phyloP scores from a whole-genome alignment of 768 basidiomycete genomes.

The Mycena epipterygia region DNA sequence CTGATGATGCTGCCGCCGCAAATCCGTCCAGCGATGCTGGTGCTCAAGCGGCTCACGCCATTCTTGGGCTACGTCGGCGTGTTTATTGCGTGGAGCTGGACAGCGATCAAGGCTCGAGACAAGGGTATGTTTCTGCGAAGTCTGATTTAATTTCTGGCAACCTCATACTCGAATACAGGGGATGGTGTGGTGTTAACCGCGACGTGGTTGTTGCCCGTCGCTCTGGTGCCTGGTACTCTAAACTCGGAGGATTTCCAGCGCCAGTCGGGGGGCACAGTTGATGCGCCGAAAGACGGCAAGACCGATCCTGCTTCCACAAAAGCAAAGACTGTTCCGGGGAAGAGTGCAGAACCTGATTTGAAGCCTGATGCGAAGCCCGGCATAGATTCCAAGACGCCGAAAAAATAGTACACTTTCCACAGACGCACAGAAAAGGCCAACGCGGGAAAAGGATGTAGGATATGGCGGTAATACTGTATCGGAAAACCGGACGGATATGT shows the following conservation, averaged over 20 bases:
- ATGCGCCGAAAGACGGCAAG: not conserved
- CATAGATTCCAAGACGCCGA: not conserved
- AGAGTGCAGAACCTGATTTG: not conserved
- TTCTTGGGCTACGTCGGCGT: conserved; percentile 80
- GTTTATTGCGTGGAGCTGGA: conserved; percentile 87
- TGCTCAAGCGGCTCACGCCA: conserved; percentile 75
- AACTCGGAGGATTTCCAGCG: conserved; percentile 48
- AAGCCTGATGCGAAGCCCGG: not conserved
- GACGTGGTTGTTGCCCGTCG: conserved; percentile 85
- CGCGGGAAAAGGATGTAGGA: too few species aligned
- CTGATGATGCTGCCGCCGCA: conserved; percentile 70
- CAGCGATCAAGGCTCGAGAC: conserved; percentile 74
- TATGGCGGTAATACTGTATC: too few species aligned
- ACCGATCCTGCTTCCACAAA: not conserved
- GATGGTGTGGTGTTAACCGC: conserved; percentile 86
- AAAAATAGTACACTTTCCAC: not conserved
- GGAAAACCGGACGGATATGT: too few species aligned
- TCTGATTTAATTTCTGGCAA: not conserved
- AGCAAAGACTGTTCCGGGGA: not conserved
- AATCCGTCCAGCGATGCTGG: conserved; percentile 65
- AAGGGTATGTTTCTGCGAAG: conserved; percentile 59
- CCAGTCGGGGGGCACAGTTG: conserved; percentile 32
- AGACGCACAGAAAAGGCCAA: too few species aligned
- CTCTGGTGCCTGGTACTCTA: conserved; percentile 83
- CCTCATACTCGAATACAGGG: conserved; percentile 53